Evolutionary conservation across 495 filamentous ascomycete genomes (phyloP), one percentile per base, ranked within the genome.

Genomic region (Trichoderma reesei): DNA sequence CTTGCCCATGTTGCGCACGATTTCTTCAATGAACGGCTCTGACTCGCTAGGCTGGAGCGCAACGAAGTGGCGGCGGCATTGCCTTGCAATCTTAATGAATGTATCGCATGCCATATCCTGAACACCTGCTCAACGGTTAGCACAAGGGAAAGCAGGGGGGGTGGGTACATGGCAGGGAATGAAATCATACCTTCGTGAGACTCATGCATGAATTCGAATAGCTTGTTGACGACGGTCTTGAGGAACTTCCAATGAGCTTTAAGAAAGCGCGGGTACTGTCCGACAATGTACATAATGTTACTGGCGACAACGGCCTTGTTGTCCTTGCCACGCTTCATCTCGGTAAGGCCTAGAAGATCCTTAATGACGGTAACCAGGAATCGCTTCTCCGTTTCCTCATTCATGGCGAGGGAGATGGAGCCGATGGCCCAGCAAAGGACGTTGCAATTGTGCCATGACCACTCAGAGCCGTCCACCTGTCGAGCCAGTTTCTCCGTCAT

Each of bases 61-160:
- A 59, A 99, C 94, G 71, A 99, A 99, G 75, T 99, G 95, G 59
- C 94, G 86, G 70, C 91, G 88, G 80, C 94, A 99, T 75, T 96
- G 96, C 73, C 94, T 94, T 48, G 94, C 95, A 67, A 99, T 99
- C 80, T 99, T 99, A 79, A 99, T 99, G 73, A 99, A 99, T 0
- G 94, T 99, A 78, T 99, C 94, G 69, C 94, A 99, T 67, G 94
- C 94, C 94, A 99, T 99, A 72, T 99, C 94, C 78, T 99, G 94
- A 59, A 99, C 94, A 78, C 92, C 88, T 91, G 63, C 59, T 68
- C 10, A 61, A 31, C 5, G n/a, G 31, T 56, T 11, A 56, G 48
- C 48, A 34, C 13, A 70, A 83, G 71, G 39, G 48, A 64, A 18
- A 63, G 1, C 4, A 33, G 18, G 3, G 5, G 44, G 38, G 11